These are phyloP conservation scores for Gossypium schwendimanii DNA, from an alignment of 441 rosid species.

Conservation along the genomic window DNA sequence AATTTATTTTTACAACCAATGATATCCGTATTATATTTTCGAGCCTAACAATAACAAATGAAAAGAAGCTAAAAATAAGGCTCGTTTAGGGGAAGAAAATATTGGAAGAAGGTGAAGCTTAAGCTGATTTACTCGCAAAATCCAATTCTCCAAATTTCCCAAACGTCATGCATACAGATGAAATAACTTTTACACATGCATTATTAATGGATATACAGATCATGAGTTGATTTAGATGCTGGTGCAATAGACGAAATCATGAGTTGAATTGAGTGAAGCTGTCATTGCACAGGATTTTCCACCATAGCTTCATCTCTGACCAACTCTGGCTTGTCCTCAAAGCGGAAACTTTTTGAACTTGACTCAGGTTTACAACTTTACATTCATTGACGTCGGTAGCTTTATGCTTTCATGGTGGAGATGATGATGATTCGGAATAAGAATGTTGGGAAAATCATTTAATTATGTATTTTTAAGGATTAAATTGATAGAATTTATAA, in stretches of 20 bases:
- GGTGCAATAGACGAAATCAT: neutral
- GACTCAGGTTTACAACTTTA: slow-evolving; percentile 16
- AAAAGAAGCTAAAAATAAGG: no score
- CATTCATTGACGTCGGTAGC: slow-evolving; percentile 22
- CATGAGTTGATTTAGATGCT: neutral
- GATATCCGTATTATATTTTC: no score
- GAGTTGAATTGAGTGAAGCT: neutral
- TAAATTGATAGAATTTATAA: no score
- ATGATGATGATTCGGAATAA: slow-evolving; percentile 28
- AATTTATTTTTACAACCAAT: no score
- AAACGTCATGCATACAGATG: neutral
- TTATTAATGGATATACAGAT: neutral
- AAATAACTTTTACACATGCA: neutral
- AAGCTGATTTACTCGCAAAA: neutral
- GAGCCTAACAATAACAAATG: no score
- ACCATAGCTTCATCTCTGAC: slow-evolving; percentile 22
- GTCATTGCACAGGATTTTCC: slow-evolving; percentile 26
- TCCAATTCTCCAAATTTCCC: neutral
- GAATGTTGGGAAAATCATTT: slow-evolving; percentile 7
- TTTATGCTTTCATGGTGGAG: slow-evolving; percentile 29
- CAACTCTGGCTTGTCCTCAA: slow-evolving; percentile 27
- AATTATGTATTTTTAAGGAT: no score
- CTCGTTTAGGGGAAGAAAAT: no score
- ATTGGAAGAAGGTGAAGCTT: neutral
- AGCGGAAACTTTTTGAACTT: slow-evolving; percentile 32